Base-by-base conservation (phyloP, 805 yeast genomes). In the Metschnikowia cerradonensis region DNA sequence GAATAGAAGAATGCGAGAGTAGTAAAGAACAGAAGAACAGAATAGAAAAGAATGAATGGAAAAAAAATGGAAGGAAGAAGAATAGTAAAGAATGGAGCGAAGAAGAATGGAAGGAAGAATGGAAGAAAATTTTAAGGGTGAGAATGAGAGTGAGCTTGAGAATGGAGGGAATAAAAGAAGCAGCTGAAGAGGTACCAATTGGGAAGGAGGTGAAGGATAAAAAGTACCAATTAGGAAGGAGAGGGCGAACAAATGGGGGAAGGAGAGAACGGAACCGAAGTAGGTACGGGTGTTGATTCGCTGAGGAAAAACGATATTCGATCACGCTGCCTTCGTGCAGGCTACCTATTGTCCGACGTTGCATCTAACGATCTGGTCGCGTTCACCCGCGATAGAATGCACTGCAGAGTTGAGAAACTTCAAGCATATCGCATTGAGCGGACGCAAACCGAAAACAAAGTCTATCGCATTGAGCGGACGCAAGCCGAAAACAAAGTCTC, bases 301-400 rank as follows among this genome's bases (percentile, higher is more conserved):
- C 41, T 39, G 41, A 14, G 17, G 32, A 23, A 39, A n/a, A 23
- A 39, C 17, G 31, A 39, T n/a, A 2, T 23, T 39, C 31, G 20
- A n/a, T n/a, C n/a, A 11, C 14, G 31, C 32, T 39, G 41, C 7
- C 4, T 20, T 17, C 14, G 23, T 39, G 41, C 41, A 39, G 41
- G n/a, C 19, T 31, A 23, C 3, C 20, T 39, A 39, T n/a, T 39
- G 20, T 39, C 17, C 41, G 19, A 39, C 32, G 41, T 39, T 22
- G 32, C 41, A n/a, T 39, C 32, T 39, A 39, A n/a, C 41, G 31
- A 39, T 39, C 41, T 22, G 41, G 22, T 39, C 41, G 41, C 41
- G 41, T 39, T 11, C 19, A 14, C 14, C 32, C 41, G 41, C 31
- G 32, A n/a, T 31, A 39, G 32, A 11, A 23, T 39, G 30, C 41